Evolutionary conservation across 495 filamentous ascomycete species (phyloP).

Genomic region (Choiromyces venosus): DNA sequence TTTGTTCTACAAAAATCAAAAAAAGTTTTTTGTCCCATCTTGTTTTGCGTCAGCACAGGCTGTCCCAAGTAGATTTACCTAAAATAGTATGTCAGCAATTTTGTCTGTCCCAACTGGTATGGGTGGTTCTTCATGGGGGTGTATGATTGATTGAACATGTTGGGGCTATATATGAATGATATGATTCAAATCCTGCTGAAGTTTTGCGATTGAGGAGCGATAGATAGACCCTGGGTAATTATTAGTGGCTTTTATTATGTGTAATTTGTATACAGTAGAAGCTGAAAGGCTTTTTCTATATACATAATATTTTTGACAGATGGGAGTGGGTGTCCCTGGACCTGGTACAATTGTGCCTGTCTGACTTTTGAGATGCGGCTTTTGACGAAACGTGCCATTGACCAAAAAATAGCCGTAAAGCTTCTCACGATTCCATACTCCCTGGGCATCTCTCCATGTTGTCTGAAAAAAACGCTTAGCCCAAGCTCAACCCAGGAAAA

Average conservation of each 20-base stretch:
- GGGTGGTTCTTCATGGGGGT: neutral
- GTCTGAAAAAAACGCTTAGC: neutral
- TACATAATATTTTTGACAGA: neutral
- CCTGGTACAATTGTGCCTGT: neutral
- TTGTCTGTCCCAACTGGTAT: no score
- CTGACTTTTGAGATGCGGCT: neutral
- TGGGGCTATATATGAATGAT: neutral
- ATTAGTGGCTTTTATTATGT: neutral
- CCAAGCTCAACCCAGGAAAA: neutral
- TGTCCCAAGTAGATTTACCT: no score
- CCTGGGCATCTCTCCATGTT: neutral
- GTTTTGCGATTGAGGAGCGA: neutral
- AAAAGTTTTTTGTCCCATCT: no score
- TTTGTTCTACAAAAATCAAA: no score
- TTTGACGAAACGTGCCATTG: neutral
- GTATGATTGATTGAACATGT: neutral
- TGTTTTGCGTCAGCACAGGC: no score
- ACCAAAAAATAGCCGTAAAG: no score
- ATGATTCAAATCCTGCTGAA: neutral
- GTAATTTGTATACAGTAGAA: neutral
- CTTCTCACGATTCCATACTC: neutral
- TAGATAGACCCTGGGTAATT: neutral
- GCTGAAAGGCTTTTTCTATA: neutral
- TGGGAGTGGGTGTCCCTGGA: neutral
- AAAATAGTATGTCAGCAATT: no score